Conservation (phyloP, 2,329 filamentous ascomycete species). For the Calonectria henricotiae region DNA sequence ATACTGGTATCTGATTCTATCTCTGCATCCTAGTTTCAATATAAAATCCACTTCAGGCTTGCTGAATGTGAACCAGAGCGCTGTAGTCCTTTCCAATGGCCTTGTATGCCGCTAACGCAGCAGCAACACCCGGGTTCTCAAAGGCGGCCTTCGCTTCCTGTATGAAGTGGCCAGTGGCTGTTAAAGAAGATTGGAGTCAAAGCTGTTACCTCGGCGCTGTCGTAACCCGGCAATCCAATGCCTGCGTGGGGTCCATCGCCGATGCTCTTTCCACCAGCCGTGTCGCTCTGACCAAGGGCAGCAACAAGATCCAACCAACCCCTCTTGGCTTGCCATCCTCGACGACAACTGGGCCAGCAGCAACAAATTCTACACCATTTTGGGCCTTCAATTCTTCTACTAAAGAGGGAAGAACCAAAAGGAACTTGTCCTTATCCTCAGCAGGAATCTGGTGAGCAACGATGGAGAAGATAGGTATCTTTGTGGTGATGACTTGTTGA, state of each 20-base stretch:
- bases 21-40: background rate
- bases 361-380: slow-evolving; percentile 29
- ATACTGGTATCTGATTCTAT: background rate
- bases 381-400: slow-evolving; percentile 32
- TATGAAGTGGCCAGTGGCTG: background rate
- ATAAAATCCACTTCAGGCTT: background rate
- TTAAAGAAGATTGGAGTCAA: background rate
- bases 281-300: slow-evolving; percentile 25
- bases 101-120: slow-evolving; percentile 28
- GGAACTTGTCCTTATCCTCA: slow-evolving; percentile 34
- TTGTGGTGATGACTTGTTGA: slow-evolving; percentile 7
- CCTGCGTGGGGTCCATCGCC: slow-evolving; percentile 31
- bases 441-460: slow-evolving; percentile 28
- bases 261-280: slow-evolving; percentile 28
- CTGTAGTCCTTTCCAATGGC: slow-evolving; percentile 31
- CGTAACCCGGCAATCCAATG: slow-evolving; percentile 28
- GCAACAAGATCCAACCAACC: slow-evolving; percentile 29
- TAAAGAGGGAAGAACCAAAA: slow-evolving; percentile 26
- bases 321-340: slow-evolving; percentile 31
- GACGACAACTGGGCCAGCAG: slow-evolving; percentile 25
- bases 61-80: slow-evolving; percentile 21
- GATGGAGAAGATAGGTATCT: slow-evolving; percentile 37
- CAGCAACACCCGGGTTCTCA: slow-evolving; percentile 28
- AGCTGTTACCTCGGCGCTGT: slow-evolving; percentile 29
- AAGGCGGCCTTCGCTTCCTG: slow-evolving; percentile 33